phyloP scores from a whole-genome alignment of 2,329 filamentous ascomycete species.

The Botrytis fragariae region DNA sequence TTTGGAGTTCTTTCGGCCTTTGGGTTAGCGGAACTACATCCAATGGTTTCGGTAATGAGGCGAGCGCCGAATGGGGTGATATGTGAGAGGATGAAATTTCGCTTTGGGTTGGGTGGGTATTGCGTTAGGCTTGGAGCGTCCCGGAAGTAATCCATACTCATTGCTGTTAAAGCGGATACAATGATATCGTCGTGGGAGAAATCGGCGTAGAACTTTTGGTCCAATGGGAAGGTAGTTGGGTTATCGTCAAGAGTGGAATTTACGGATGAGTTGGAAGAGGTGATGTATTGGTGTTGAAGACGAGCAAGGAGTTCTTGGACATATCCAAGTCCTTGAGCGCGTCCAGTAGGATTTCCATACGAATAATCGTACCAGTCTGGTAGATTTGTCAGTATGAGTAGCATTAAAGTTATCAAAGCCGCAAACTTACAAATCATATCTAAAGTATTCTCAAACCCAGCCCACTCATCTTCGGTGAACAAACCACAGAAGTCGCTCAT shows the following conservation, averaged over 20 bases:
- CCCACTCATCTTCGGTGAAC: conserved; percentile 55
- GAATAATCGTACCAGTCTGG: conserved; percentile 64
- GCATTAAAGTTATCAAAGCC: background rate
- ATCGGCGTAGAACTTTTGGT: conserved; percentile 70
- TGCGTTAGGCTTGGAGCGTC: conserved; percentile 45
- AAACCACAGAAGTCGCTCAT: conserved; percentile 51
- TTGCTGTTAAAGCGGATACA: conserved; percentile 58
- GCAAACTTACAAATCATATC: conserved; percentile 51
- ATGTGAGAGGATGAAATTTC: conserved; percentile 49
- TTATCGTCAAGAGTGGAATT: conserved; percentile 73
- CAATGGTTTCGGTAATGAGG: conserved; percentile 55
- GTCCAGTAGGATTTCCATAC: conserved; percentile 74
- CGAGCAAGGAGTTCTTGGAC: conserved; percentile 82
- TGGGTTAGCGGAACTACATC: conserved; percentile 45
- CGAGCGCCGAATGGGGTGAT: conserved; percentile 55
- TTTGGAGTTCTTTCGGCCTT: conserved; percentile 41
- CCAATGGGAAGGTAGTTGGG: conserved; percentile 67
- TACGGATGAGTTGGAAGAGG: conserved; percentile 66
- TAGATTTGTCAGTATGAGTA: background rate
- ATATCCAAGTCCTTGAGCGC: conserved; percentile 82
- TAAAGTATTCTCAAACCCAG: conserved; percentile 51
- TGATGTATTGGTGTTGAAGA: conserved; percentile 64
- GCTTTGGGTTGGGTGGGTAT: conserved; percentile 45
- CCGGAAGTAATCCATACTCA: conserved; percentile 54
- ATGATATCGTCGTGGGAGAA: conserved; percentile 90